phyloP scores from a whole-genome alignment of 1,284 basidiomycete species.

The Xanthoconium separans region DNA sequence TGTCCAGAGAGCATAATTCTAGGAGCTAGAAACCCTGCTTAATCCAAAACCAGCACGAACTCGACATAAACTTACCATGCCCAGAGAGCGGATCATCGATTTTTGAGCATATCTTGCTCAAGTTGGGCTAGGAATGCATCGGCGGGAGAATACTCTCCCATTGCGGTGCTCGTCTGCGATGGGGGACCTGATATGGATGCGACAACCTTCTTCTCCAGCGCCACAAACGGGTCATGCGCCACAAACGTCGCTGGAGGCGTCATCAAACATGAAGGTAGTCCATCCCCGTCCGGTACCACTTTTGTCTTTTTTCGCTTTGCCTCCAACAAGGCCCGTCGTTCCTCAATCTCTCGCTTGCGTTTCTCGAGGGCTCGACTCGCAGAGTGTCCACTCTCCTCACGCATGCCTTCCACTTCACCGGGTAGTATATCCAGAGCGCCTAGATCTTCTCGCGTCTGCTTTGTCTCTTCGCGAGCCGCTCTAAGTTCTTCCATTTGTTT shows the following conservation, averaged over 20 bases:
- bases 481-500: slow-evolving; percentile 80
- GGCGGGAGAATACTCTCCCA: slow-evolving; percentile 36
- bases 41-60: not conserved
- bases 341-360: slow-evolving; percentile 76
- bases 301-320: slow-evolving; percentile 70
- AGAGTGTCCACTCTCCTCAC: slow-evolving; percentile 27
- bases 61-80: not conserved
- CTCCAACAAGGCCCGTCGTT: slow-evolving; percentile 72
- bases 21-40: slow-evolving; percentile 31
- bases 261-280: not conserved
- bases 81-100: slow-evolving; percentile 5
- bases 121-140: slow-evolving; percentile 66
- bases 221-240: slow-evolving; percentile 47
- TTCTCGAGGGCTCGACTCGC: slow-evolving; percentile 73
- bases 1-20: slow-evolving; percentile 51
- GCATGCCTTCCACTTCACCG: slow-evolving; percentile 70
- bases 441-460: slow-evolving; percentile 54
- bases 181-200: slow-evolving; percentile 10
- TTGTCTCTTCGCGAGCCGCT: slow-evolving; percentile 69
- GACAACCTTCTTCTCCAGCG: slow-evolving; percentile 42
- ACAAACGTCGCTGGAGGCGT: slow-evolving; percentile 4
- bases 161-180: slow-evolving; percentile 15
- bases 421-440: slow-evolving; percentile 59
- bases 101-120: slow-evolving; percentile 44
- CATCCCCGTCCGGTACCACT: slow-evolving; percentile 30